Percentiles rank a stretch among this genome's conserved stretches.
Conservation (phyloP, 208 protist genomes). For the Angomonas ambiguus region DNA sequence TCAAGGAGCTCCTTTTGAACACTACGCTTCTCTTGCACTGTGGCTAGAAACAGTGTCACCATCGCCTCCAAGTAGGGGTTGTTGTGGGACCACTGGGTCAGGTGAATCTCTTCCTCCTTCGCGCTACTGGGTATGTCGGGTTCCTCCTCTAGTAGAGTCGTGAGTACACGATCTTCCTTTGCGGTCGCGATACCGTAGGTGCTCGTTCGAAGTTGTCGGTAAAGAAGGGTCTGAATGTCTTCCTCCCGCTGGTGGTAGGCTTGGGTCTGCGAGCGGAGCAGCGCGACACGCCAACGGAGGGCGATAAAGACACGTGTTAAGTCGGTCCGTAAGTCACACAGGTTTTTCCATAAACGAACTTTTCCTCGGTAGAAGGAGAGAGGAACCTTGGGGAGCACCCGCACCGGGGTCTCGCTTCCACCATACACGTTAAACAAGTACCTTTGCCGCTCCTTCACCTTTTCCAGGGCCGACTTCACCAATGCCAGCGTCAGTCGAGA, state of each 20-base stretch:
- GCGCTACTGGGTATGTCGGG: conserved; percentile 39
- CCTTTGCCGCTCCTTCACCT: conserved; percentile 2
- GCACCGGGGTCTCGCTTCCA: neutral
- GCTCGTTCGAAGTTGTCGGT: conserved; percentile 51
- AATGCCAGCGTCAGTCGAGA: conserved; percentile 7
- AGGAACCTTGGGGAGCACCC: neutral
- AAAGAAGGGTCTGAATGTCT: conserved; percentile 56
- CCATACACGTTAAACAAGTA: neutral
- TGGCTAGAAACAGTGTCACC: conserved; percentile 50
- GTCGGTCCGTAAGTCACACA: conserved; percentile 64
- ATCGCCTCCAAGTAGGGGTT: conserved; percentile 40
- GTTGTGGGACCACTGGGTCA: conserved; percentile 36
- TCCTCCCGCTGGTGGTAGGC: conserved; percentile 40
- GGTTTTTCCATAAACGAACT: conserved; percentile 14
- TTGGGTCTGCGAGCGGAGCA: conserved; percentile 34
- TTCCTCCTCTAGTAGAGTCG: conserved; percentile 39
- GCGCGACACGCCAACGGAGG: conserved; percentile 51
- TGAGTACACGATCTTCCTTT: conserved; percentile 69
- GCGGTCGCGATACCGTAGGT: conserved; percentile 62
- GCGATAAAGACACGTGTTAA: conserved; percentile 48
- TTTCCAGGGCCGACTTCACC: conserved; percentile 1
- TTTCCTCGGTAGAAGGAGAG: neutral
- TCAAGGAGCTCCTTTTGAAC: conserved; percentile 11
- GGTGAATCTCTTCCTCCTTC: conserved; percentile 51
- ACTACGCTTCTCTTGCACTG: conserved; percentile 24